These are phyloP conservation scores for Botryotinia calthae DNA, from an alignment of 2,329 filamentous ascomycete genomes.

Conservation along the genomic window DNA sequence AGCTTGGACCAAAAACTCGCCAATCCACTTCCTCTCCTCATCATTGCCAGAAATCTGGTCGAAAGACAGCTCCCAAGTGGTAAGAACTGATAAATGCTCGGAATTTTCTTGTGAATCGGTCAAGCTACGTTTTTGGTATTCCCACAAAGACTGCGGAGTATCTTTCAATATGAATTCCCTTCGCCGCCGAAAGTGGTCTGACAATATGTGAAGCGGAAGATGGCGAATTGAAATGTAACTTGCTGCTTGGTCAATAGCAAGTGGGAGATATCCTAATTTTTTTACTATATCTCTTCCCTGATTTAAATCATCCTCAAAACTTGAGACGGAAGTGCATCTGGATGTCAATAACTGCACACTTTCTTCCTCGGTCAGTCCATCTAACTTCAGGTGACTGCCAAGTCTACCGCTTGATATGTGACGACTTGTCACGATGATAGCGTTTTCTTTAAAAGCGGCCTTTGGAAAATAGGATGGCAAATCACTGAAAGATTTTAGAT, in stretches of 20 bases:
- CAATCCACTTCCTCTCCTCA: conserved; percentile 11
- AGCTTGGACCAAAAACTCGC: conserved; percentile 28
- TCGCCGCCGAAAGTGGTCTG: conserved; percentile 21
- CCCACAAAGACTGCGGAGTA: conserved; percentile 22
- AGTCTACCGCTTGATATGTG: conserved; percentile 20
- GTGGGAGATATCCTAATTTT: conserved; percentile 26
- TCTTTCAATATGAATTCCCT: conserved; percentile 22
- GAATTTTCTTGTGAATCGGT: neutral
- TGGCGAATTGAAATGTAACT: conserved; percentile 27
- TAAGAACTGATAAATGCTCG: conserved; percentile 23
- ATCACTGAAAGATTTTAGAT: conserved; percentile 20
- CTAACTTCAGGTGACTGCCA: conserved; percentile 6
- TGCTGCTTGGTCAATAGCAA: conserved; percentile 33
- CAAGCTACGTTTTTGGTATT: conserved; percentile 15
- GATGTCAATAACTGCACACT: conserved; percentile 15
- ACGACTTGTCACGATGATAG: conserved; percentile 24
- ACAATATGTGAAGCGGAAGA: conserved; percentile 23
- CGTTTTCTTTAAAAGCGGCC: neutral
- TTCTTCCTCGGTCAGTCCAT: conserved; percentile 21
- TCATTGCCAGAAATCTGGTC: conserved; percentile 24
- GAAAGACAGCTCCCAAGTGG: conserved; percentile 34
- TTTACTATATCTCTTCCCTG: conserved; percentile 16
- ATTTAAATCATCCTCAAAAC: neutral
- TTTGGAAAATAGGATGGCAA: conserved; percentile 15
- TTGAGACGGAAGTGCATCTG: neutral